Base-by-base conservation (phyloP, 345 rosid genomes). In the Populus alba region DNA sequence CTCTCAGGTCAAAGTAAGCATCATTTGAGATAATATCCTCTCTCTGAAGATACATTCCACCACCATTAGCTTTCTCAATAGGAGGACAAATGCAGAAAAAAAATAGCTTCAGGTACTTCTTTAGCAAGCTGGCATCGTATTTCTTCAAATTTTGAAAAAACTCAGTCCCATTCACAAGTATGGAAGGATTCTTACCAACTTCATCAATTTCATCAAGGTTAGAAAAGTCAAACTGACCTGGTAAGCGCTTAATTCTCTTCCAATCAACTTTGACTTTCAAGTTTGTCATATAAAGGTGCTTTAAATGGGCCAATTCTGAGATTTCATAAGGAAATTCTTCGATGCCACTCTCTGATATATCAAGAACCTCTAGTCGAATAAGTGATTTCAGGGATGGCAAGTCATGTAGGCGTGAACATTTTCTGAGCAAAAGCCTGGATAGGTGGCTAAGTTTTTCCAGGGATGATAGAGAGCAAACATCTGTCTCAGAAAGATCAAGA, bases 321-420 rank as follows among this genome's bases (percentile, higher is more conserved):
- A 82, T 72, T 31, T 53, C 61, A 45, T 76, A 66, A 20, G 76
- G 73, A 27, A 81, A 20, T 47, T 82, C 79, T 57, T 51, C 25
- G 8, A 85, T 75, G 33, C 63, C 27, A 51, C 81, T 78, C 23
- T 81, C 81, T 65, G 80, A 81, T 16, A 87, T 20, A 82, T 84
- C 81, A 55, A 86, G 85, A 65, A 78, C 74, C 76, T 84, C 75
- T 27, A 85, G 53, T 33, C 35, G 18, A 62, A 33, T 29, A 37
- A 81, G 74, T 25, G 76, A 77, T 8, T 63, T 29, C 53, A 83
- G 73, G 27, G 74, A 17, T 35, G 77, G 80, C 73, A 83, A 41
- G 45, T 13, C 35, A 45, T 71, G 22, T 11, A 83, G 66, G 17
- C 66, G 72, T 0, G 38, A 70, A 77, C 86, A 81, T 29, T 71